Percentiles rank a stretch among this genome's conserved stretches.
Evolutionary conservation across 129 eudicot species (phyloP).

Genomic region (Flaveria trinervia): DNA sequence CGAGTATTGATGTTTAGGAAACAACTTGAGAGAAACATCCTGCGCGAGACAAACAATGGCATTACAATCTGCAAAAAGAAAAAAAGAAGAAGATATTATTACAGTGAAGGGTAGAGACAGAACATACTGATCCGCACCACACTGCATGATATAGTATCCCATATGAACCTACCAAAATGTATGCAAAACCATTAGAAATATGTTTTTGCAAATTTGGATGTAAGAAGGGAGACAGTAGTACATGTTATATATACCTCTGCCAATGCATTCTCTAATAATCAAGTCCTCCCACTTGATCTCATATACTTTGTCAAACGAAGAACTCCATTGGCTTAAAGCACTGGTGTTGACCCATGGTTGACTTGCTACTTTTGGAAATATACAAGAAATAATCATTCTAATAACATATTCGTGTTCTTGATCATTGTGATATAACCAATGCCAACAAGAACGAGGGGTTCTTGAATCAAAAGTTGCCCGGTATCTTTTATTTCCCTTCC

Average conservation of each 20-base stretch:
- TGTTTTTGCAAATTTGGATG: neutral
- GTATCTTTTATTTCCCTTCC: too few species aligned
- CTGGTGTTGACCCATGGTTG: neutral
- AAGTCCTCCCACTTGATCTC: too few species aligned
- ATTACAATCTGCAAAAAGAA: too few species aligned
- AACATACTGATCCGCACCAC: slow-evolving; percentile 73
- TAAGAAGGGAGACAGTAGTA: slow-evolving; percentile 12
- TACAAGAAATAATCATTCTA: too few species aligned
- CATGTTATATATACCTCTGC: slow-evolving; percentile 44
- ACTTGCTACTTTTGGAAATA: neutral
- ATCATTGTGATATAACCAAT: too few species aligned
- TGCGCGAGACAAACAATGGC: slow-evolving; percentile 32
- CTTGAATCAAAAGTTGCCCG: too few species aligned
- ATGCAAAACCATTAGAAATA: too few species aligned
- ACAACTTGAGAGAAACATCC: slow-evolving; percentile 88
- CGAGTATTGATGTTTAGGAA: slow-evolving; percentile 55
- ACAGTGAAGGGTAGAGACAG: slow-evolving; percentile 24
- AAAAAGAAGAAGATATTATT: too few species aligned
- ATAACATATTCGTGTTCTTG: too few species aligned
- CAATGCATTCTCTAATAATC: too few species aligned
- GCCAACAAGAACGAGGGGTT: too few species aligned
- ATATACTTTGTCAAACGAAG: slow-evolving; percentile 8
- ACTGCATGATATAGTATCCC: slow-evolving; percentile 33
- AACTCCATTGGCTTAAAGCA: slow-evolving; percentile 9
- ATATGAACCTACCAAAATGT: slow-evolving; percentile 7